Evolutionary conservation across 192 early-diverging fungal genomes (phyloP), one percentile per base, ranked within the genome.

Genomic region (Coemansia sp.): DNA sequence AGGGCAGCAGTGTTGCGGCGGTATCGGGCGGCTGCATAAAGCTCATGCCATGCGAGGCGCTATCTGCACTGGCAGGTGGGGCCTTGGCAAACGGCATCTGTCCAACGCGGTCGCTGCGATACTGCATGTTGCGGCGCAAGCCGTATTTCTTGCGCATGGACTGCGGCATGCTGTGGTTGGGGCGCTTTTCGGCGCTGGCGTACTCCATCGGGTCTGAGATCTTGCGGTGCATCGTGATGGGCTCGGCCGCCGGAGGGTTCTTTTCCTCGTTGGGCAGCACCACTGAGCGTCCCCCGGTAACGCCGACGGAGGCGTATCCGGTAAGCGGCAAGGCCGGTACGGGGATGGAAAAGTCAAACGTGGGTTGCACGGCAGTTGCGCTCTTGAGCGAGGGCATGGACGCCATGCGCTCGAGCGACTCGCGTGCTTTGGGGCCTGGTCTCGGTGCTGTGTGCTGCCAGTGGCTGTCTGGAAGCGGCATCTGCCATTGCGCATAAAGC

Each of bases 71-170:
- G 24, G 22, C 47, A 25, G 49, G 20, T n/a, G n/a, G n/a, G n/a
- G n/a, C n/a, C n/a, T n/a, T n/a, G n/a, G n/a, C n/a, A n/a, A n/a
- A n/a, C n/a, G 41, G 50, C 48, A 29, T 43, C 54, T 2, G 44
- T 18, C 11, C 54, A 13, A 51, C 39, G 18, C 55, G 61, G 32
- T 66, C 63, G 37, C 37, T 65, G 39, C 70, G 70, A 38, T 75
- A 64, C 56, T 75, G 72, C 25, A 75, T 29, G 43, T 75, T 75
- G 19, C 55, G 30, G 35, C 72, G 72, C 43, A 75, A 41, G 5
- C 72, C 72, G 53, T 75, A 75, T 46, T 75, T 75, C 47, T 75
- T 75, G 55, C 72, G 65, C 59, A 64, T 62, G 17, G 69, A 53
- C 35, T 37, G 46, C 20, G 69, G 54, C 20, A 34, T 41, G 5